Percentiles rank a stretch among this genome's conserved stretches.
Conservation (phyloP, 1,284 basidiomycete genomes). For the Moniliella sp. region DNA sequence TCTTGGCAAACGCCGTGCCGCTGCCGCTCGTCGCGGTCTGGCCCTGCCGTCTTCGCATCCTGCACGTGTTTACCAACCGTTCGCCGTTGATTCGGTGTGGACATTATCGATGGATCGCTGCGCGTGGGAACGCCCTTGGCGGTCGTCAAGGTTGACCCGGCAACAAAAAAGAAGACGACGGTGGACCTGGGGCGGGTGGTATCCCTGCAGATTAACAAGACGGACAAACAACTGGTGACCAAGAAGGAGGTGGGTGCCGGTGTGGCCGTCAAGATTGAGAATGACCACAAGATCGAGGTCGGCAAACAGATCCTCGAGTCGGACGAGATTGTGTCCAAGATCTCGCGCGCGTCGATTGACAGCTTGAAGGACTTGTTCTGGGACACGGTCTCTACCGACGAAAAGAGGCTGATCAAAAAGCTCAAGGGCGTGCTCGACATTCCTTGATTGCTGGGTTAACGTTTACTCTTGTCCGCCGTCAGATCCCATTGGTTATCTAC, state of each 20-base stretch:
- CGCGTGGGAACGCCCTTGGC: constrained; percentile 87
- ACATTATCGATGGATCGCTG: constrained; percentile 70
- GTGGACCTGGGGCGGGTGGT: too few relatives aligned
- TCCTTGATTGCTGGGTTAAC: too few relatives aligned
- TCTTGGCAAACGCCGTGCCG: constrained; percentile 68
- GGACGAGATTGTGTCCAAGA: constrained; percentile 73
- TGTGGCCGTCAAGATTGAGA: constrained; percentile 95
- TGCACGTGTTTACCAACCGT: constrained; percentile 80
- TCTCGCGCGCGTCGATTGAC: constrained; percentile 79
- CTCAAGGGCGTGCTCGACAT: constrained; percentile 57
- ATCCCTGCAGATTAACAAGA: constrained; percentile 29
- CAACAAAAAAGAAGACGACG: constrained; percentile 52
- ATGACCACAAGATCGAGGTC: too few relatives aligned
- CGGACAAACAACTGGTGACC: constrained; percentile 52
- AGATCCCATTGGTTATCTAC: too few relatives aligned
- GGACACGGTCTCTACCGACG: constrained; percentile 67
- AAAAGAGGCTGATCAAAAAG: constrained; percentile 79
- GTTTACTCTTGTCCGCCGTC: too few relatives aligned
- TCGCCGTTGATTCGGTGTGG: constrained; percentile 88
- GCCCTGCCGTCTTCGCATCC: constrained; percentile 79
- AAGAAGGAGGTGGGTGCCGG: constrained; percentile 76
- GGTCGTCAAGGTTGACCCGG: constrained; percentile 69
- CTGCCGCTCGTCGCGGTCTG: constrained; percentile 86
- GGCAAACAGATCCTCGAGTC: too few relatives aligned
- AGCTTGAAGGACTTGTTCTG: constrained; percentile 61